Percentiles rank a stretch among this genome's conserved stretches.
Conservation (phyloP, 169 alveolate species). For the Cryptosporidium viatorum region DNA sequence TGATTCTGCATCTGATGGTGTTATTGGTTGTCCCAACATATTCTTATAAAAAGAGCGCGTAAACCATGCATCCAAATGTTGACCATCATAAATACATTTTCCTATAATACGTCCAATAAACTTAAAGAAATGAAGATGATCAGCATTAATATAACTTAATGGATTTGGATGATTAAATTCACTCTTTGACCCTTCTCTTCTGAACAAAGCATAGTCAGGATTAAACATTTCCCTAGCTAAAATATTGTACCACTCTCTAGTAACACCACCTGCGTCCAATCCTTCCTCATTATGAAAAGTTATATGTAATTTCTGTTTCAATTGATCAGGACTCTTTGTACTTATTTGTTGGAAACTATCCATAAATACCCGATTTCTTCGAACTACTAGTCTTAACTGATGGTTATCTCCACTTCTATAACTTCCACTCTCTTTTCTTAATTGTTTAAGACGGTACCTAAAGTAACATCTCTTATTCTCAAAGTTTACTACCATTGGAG, state of each 20-base stretch:
- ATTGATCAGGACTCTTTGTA: slow-evolving; percentile 90
- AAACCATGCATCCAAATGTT: slow-evolving; percentile 96
- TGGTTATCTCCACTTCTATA: slow-evolving; percentile 73
- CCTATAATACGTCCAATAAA: slow-evolving; percentile 99
- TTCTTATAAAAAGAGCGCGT: slow-evolving; percentile 97
- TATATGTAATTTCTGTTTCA: slow-evolving; percentile 93
- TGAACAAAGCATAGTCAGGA: slow-evolving; percentile 96
- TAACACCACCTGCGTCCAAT: slow-evolving; percentile 99
- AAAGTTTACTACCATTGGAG: slow-evolving; percentile 94
- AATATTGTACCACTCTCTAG: slow-evolving; percentile 97
- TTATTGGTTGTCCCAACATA: slow-evolving; percentile 94
- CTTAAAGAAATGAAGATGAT: slow-evolving; percentile 95
- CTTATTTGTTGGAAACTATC: slow-evolving; percentile 94
- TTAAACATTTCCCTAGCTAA: slow-evolving; percentile 98
- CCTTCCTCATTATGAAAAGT: slow-evolving; percentile 98
- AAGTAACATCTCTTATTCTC: slow-evolving; percentile 97
- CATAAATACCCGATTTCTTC: slow-evolving; percentile 94
- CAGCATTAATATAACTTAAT: slow-evolving; percentile 92
- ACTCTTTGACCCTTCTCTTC: slow-evolving; percentile 89
- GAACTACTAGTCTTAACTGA: slow-evolving; percentile 88
- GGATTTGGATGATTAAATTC: slow-evolving; percentile 97
- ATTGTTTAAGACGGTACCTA: slow-evolving; percentile 87
- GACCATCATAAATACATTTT: slow-evolving; percentile 97
- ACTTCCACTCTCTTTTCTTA: slow-evolving; percentile 84
- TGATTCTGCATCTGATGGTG: slow-evolving; percentile 97